These are phyloP conservation scores for Monosporozyma siamensis DNA, from an alignment of 805 yeast genomes.

Conservation along the genomic window DNA sequence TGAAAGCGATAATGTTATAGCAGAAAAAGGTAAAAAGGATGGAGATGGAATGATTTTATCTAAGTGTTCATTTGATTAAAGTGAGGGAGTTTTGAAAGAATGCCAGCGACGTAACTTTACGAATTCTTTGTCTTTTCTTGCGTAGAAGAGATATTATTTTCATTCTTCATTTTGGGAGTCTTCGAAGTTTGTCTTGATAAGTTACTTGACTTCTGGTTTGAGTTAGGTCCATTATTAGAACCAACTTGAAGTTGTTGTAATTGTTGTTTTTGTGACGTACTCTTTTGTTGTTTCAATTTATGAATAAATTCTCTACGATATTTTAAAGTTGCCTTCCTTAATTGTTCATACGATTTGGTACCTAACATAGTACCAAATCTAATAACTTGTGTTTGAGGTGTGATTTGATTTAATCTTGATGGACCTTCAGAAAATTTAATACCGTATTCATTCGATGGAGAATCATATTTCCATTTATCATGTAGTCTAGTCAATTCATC, in stretches of 20 bases:
- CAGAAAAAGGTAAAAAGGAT: neutral
- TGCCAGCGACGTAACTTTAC: too few relatives aligned
- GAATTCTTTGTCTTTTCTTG: slow-evolving; percentile 2
- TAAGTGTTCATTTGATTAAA: too few relatives aligned
- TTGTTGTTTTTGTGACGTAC: slow-evolving; percentile 17
- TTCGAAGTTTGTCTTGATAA: slow-evolving; percentile 3
- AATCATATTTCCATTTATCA: slow-evolving; percentile 61
- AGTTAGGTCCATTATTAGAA: neutral
- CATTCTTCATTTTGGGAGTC: slow-evolving; percentile 4
- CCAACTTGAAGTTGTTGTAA: neutral
- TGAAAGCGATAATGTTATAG: neutral
- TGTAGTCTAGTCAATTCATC: slow-evolving; percentile 42
- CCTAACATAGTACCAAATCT: slow-evolving; percentile 87
- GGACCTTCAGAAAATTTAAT: slow-evolving; percentile 68
- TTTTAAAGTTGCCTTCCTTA: slow-evolving; percentile 59
- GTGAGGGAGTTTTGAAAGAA: too few relatives aligned
- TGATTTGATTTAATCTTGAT: slow-evolving; percentile 68
- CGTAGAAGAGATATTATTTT: slow-evolving; percentile 1
- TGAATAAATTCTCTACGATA: slow-evolving; percentile 51
- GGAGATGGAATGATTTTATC: too few relatives aligned
- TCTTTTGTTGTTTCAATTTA: slow-evolving; percentile 30
- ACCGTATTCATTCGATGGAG: slow-evolving; percentile 38
- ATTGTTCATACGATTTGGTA: slow-evolving; percentile 73
- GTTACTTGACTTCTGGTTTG: neutral
- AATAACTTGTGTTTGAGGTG: slow-evolving; percentile 79